Evolutionary conservation across 1,284 basidiomycete genomes (phyloP), one percentile per base, ranked within the genome.

Genomic region (Austroboletus niveus): DNA sequence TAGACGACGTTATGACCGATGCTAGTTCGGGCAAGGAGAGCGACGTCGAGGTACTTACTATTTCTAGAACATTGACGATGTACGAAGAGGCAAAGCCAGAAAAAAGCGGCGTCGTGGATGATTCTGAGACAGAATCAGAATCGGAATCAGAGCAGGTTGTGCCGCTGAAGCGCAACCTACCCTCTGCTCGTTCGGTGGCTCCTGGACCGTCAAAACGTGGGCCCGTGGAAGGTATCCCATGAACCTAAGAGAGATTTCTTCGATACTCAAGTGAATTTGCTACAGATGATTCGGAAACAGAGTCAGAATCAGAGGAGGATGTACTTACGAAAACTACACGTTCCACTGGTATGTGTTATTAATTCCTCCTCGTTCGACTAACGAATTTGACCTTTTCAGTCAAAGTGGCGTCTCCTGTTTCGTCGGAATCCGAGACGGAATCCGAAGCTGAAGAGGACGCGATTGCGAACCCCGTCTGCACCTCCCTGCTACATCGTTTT

Each of bases 111-210:
- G 42, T n/a, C 14, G 53, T 41, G 27, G 68, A 69, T 43, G 63
- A 69, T 45, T 77, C 75, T 22, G 68, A 63, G 17, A 80, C 79
- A 8, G 78, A 78, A 60, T 67, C 75, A 44, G 77, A 77, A 47
- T 70, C 72, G 4, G 71, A 72, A 27, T 45, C 32, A 36, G 60
- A 55, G 32, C 57, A 45, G 6, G 47, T 42, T 41, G 38, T 27
- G 12, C 30, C 49, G 32, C 12, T 36, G 47, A 69, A 69, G 47
- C 65, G 58, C 43, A 66, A 69, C 31, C 55, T 49, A 4, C 66
- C 57, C 15, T 57, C 55, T 8, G 32, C 45, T 32, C 54, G 31
- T 35, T 42, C 31, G 10, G 35, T 38, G 9, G 49, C 57, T 4
- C 8, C 27, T 8, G 27, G 27, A 29, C 45, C 45, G 5, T 22